Evolutionary conservation across 441 rosid genomes (phyloP).

Genomic region (Raphanus hybrid): DNA sequence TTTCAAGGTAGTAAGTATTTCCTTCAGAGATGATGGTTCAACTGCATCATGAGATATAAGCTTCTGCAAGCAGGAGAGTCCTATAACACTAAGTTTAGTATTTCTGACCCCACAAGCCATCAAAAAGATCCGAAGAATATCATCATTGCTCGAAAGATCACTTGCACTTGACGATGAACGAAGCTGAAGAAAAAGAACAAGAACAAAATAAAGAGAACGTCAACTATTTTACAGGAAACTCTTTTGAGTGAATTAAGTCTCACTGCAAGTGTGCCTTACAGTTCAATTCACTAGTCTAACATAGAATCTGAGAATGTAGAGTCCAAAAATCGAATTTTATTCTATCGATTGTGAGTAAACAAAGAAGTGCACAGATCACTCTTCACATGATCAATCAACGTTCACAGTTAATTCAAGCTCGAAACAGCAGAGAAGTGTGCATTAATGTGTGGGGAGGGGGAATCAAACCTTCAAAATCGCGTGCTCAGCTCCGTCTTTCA

Average conservation of each 20-base stretch:
- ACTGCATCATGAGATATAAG: constrained; percentile 97
- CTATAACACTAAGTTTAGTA: constrained; percentile 88
- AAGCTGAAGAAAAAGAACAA: constrained; percentile 55
- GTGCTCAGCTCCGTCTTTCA: constrained; percentile 96
- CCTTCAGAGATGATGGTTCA: constrained; percentile 77
- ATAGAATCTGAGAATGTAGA: not conserved
- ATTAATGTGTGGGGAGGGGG: not conserved
- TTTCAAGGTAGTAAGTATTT: constrained; percentile 81
- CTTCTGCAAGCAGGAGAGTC: constrained; percentile 93
- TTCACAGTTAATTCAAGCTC: constrained; percentile 22
- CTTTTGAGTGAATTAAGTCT: no score
- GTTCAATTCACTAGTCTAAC: not conserved
- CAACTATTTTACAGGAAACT: no score
- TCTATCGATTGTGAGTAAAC: no score
- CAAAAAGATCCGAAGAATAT: constrained; percentile 83
- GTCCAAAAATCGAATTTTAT: no score
- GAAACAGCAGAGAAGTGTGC: constrained; percentile 1
- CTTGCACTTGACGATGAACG: constrained; percentile 83
- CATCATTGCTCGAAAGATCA: constrained; percentile 86
- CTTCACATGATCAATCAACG: constrained; percentile 10
- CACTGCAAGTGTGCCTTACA: no score
- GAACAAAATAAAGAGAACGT: no score
- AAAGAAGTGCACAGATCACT: not conserved
- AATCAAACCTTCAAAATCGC: constrained; percentile 79
- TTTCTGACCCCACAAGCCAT: constrained; percentile 94